Percentiles rank a stretch among this genome's conserved stretches.
These are phyloP conservation scores for Prunella vulgaris DNA, from an alignment of 257 asterid species.

Conservation along the genomic window DNA sequence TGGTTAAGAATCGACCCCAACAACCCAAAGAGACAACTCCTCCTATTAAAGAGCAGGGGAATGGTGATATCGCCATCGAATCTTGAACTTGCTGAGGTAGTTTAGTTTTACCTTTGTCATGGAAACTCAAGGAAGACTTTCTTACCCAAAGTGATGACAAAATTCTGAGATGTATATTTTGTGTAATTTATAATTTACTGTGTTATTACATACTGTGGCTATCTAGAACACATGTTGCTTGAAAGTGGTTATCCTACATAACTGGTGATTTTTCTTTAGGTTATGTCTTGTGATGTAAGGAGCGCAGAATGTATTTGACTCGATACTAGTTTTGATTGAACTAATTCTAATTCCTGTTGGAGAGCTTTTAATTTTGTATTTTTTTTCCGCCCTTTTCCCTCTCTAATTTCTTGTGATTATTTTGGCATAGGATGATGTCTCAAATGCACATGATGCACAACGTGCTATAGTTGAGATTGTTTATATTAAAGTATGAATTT, in stretches of 20 bases:
- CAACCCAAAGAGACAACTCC: slow-evolving; percentile 32
- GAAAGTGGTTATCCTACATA: slow-evolving; percentile 18
- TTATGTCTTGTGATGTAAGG: slow-evolving; percentile 9
- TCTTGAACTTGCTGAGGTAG: slow-evolving; percentile 31
- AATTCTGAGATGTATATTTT: slow-evolving; percentile 45
- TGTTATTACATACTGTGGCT: slow-evolving; percentile 19
- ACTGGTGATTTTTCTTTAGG: slow-evolving; percentile 6
- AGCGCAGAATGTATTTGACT: slow-evolving; percentile 2
- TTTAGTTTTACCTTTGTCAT: slow-evolving; percentile 26
- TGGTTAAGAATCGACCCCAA: slow-evolving; percentile 21
- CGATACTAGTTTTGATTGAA: not conserved
- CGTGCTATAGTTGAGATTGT: too few species aligned
- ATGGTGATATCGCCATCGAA: slow-evolving; percentile 33
- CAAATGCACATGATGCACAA: too few species aligned
- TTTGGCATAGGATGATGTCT: too few species aligned
- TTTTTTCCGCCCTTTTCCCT: not conserved
- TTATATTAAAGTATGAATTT: too few species aligned
- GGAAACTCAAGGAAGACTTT: slow-evolving; percentile 28
- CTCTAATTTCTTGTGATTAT: too few species aligned
- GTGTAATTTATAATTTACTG: slow-evolving; percentile 33
- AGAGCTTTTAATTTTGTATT: not conserved
- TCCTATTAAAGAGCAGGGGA: slow-evolving; percentile 24
- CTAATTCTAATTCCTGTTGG: not conserved
- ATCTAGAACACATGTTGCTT: slow-evolving; percentile 22
- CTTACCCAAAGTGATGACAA: slow-evolving; percentile 24